These are phyloP conservation scores for Paraphoma sp. DNA, from an alignment of 2,329 filamentous ascomycete species.

Conservation along the genomic window DNA sequence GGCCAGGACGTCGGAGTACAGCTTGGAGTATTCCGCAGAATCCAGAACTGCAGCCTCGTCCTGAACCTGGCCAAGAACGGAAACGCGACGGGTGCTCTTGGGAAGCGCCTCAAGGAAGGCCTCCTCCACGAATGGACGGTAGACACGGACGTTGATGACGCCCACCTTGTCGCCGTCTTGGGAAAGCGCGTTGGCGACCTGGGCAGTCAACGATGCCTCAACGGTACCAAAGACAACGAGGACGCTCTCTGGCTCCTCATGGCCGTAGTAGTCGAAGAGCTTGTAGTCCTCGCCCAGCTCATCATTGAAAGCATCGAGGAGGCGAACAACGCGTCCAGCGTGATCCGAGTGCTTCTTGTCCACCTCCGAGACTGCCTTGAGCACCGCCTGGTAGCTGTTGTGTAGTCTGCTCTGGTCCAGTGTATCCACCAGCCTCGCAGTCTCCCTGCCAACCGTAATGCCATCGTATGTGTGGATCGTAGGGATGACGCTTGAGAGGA, in stretches of 20 bases:
- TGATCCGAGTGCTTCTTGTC: slow-evolving; percentile 74
- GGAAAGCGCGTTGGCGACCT: slow-evolving; percentile 77
- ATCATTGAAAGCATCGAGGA: slow-evolving; percentile 79
- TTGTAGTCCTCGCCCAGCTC: slow-evolving; percentile 94
- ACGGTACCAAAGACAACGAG: slow-evolving; percentile 92
- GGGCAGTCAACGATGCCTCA: slow-evolving; percentile 83
- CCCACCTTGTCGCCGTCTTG: slow-evolving; percentile 79
- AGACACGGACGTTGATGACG: slow-evolving; percentile 89
- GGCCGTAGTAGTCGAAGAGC: slow-evolving; percentile 92
- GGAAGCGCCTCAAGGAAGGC: slow-evolving; percentile 86
- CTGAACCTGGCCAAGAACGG: slow-evolving; percentile 87
- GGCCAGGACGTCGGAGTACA: slow-evolving; percentile 91
- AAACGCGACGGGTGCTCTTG: slow-evolving; percentile 74
- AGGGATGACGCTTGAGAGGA: slow-evolving; percentile 79
- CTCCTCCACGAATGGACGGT: slow-evolving; percentile 94
- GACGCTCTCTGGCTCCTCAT: slow-evolving; percentile 78
- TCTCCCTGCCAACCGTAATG: slow-evolving; percentile 81
- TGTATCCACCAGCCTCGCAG: slow-evolving; percentile 81
- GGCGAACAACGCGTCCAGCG: slow-evolving; percentile 73
- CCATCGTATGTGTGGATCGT: slow-evolving; percentile 90
- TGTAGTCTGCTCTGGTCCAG: slow-evolving; percentile 74
- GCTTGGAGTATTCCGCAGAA: slow-evolving; percentile 76
- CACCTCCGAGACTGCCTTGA: slow-evolving; percentile 66
- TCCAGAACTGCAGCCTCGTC: slow-evolving; percentile 77
- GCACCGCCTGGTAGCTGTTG: slow-evolving; percentile 71